A percentile compares a stretch with the other conserved stretches of the same genome.
Evolutionary conservation across 805 yeast species (phyloP).

Genomic region (Ogataea corticis): DNA sequence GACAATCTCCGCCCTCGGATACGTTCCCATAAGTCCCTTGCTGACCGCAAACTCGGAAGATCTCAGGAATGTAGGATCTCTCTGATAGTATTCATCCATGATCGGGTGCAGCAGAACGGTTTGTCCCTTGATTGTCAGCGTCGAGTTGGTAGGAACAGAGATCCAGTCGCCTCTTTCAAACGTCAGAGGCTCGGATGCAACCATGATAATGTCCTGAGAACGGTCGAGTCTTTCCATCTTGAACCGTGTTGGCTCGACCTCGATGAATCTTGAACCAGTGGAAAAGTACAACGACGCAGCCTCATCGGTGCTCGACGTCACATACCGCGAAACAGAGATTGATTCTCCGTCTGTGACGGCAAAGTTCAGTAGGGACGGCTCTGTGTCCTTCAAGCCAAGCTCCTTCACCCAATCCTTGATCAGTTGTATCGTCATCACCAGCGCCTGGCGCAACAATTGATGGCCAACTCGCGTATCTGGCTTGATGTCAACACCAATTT

Average conservation of each 20-base stretch:
- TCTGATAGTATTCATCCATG: slow-evolving; percentile 81
- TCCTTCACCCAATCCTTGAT: slow-evolving; percentile 80
- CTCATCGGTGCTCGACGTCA: slow-evolving; percentile 86
- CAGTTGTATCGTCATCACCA: slow-evolving; percentile 69
- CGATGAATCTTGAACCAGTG: slow-evolving; percentile 88
- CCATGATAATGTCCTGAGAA: slow-evolving; percentile 89
- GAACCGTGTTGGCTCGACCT: slow-evolving; percentile 87
- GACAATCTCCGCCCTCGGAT: slow-evolving; percentile 62
- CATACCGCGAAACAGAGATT: slow-evolving; percentile 84
- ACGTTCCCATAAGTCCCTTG: slow-evolving; percentile 91
- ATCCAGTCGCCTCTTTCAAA: slow-evolving; percentile 98
- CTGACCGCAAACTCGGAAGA: slow-evolving; percentile 81
- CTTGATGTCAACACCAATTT: slow-evolving; percentile 73
- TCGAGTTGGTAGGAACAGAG: slow-evolving; percentile 90
- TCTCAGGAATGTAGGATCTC: slow-evolving; percentile 65
- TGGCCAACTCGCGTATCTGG: slow-evolving; percentile 39
- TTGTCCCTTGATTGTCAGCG: slow-evolving; percentile 77
- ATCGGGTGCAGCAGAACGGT: slow-evolving; percentile 91
- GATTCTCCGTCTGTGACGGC: slow-evolving; percentile 93
- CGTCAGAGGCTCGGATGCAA: slow-evolving; percentile 94
- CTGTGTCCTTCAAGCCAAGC: slow-evolving; percentile 45
- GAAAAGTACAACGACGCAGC: slow-evolving; percentile 96
- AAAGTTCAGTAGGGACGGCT: slow-evolving; percentile 86
- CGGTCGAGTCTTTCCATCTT: slow-evolving; percentile 92
- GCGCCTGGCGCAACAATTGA: slow-evolving; percentile 60